These are phyloP conservation scores for Ganoderma leucocontextum DNA, from an alignment of 1,284 basidiomycete genomes.

Conservation along the genomic window DNA sequence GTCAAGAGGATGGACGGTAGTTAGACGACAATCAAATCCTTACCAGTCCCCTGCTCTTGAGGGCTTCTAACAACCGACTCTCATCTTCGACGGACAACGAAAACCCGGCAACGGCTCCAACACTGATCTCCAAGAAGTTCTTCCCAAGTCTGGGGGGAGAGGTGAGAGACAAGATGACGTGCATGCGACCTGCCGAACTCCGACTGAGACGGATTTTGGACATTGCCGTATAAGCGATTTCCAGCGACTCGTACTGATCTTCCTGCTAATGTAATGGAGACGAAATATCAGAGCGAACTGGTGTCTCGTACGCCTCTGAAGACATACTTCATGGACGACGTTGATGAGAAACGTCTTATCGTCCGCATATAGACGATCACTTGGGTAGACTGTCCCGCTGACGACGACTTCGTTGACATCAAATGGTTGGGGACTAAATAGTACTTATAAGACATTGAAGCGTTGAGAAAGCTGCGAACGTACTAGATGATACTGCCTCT, in stretches of 20 bases:
- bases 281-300: neutral
- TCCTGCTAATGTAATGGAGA: constrained; percentile 39
- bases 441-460: constrained; percentile 11
- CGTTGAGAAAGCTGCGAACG: constrained; percentile 30
- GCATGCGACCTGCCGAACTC: neutral
- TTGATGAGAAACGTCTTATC: constrained; percentile 58
- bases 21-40: neutral
- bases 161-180: constrained; percentile 19
- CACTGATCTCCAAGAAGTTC: constrained; percentile 20
- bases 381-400: constrained; percentile 47
- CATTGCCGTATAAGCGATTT: constrained; percentile 54
- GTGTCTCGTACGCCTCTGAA: neutral
- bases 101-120: constrained; percentile 2
- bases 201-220: constrained; percentile 44
- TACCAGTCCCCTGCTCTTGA: constrained; percentile 25
- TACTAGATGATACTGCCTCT: constrained; percentile 57
- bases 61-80: constrained; percentile 10
- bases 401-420: constrained; percentile 50
- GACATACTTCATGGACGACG: constrained; percentile 51
- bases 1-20: neutral
- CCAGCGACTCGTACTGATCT: constrained; percentile 51
- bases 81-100: neutral
- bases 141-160: constrained; percentile 31
- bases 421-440: constrained; percentile 67
- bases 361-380: constrained; percentile 61